These are phyloP conservation scores for Fusarium sp. DNA, from an alignment of 2,329 filamentous ascomycete species.

Conservation along the genomic window DNA sequence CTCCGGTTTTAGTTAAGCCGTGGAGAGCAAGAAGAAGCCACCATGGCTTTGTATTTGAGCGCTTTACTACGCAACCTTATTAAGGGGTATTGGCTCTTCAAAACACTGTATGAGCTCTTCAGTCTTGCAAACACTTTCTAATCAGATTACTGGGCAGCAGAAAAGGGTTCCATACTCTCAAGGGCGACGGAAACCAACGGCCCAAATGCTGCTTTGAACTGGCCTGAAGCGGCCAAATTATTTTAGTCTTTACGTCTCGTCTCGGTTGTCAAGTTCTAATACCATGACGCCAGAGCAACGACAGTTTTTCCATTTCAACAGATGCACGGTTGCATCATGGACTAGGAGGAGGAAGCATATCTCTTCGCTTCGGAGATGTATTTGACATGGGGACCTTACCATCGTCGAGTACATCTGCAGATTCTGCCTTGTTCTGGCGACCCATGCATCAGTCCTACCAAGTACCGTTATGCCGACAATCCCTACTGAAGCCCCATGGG, in stretches of 20 bases:
- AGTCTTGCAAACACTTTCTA: not conserved
- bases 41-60: too few species aligned
- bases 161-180: not conserved
- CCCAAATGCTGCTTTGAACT: not conserved
- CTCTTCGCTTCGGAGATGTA: not conserved
- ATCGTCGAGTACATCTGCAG: not conserved
- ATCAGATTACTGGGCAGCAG: not conserved
- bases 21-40: not conserved
- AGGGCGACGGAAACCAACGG: not conserved
- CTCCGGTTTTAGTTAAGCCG: not conserved
- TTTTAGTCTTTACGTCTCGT: not conserved
- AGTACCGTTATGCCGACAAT: not conserved
- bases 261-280: not conserved
- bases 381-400: not conserved
- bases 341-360: not conserved
- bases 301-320: not conserved
- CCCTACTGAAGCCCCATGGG: not conserved
- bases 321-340: not conserved
- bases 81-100: not conserved
- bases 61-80: not conserved
- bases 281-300: not conserved
- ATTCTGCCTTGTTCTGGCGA: slow-evolving; percentile 1
- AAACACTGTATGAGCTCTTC: not conserved
- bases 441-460: slow-evolving; percentile 4
- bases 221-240: not conserved